These are phyloP conservation scores for Colletotrichum scovillei DNA, from an alignment of 2,329 filamentous ascomycete genomes.

Conservation along the genomic window DNA sequence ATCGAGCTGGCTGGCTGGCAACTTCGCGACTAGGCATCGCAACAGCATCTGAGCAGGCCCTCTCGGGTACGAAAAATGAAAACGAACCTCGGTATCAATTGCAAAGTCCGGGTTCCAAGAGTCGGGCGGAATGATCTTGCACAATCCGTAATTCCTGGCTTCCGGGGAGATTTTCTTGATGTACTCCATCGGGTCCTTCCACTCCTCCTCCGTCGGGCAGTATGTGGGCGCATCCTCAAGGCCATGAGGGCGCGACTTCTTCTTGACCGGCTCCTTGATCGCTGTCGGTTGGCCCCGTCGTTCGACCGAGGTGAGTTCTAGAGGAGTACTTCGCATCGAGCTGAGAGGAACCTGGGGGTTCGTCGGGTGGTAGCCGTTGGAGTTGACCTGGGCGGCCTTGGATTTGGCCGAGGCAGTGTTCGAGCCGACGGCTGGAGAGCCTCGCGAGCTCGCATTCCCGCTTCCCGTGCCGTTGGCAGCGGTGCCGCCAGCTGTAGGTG, in stretches of 20 bases:
- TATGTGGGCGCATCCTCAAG: constrained; percentile 92
- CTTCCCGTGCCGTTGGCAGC: constrained; percentile 50
- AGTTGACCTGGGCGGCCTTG: constrained; percentile 62
- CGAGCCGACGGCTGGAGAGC: constrained; percentile 59
- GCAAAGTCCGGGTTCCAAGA: constrained; percentile 95
- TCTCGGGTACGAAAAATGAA: too few species aligned
- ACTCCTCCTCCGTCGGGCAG: constrained; percentile 90
- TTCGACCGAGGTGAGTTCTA: constrained; percentile 92
- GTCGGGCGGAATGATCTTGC: constrained; percentile 95
- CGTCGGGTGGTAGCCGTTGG: constrained; percentile 63
- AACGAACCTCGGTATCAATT: constrained; percentile 89
- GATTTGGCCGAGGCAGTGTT: constrained; percentile 54
- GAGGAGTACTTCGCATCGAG: constrained; percentile 67
- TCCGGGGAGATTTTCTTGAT: constrained; percentile 92
- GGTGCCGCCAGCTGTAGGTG: constrained; percentile 50
- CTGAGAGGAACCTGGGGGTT: constrained; percentile 65
- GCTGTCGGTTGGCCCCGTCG: constrained; percentile 85
- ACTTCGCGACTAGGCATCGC: background rate
- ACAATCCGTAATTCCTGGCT: constrained; percentile 88
- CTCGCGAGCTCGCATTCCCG: constrained; percentile 62
- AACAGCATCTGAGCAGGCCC: background rate
- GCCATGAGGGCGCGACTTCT: constrained; percentile 82
- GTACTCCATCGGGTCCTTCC: constrained; percentile 92
- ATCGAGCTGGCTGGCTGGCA: background rate
- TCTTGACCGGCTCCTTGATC: constrained; percentile 80